Percentiles rank a stretch among this genome's conserved stretches.
phyloP scores from a whole-genome alignment of 148 eudicot genomes.

The Rhododendron ferrugineum region DNA sequence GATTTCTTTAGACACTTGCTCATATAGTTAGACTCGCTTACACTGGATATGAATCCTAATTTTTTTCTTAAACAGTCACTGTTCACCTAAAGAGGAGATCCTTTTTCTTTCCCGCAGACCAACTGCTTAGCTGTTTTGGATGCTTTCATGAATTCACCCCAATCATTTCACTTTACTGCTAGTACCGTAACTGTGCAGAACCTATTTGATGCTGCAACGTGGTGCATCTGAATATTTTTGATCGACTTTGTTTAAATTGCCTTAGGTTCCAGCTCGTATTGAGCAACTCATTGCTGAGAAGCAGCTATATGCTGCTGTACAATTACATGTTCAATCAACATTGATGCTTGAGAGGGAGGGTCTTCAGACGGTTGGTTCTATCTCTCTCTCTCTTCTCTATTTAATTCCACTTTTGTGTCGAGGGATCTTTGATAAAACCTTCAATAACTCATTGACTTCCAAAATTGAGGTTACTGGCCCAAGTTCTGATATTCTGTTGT shows the following conservation, averaged over 20 bases:
- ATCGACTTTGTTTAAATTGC: conserved; percentile 16
- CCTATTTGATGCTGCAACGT: not conserved
- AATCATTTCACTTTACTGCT: not conserved
- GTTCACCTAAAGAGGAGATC: not conserved
- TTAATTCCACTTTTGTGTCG: not conserved
- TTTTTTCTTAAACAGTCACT: not conserved
- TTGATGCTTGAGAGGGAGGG: conserved; percentile 99
- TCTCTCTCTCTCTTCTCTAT: conserved; percentile 5
- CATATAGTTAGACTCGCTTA: not conserved
- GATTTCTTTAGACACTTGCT: not conserved
- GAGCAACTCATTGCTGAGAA: conserved; percentile 86
- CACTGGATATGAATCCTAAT: not conserved
- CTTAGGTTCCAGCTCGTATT: conserved; percentile 86
- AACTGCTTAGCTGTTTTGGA: not conserved
- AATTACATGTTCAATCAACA: conserved; percentile 80
- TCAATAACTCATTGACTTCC: not conserved
- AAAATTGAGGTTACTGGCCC: not conserved
- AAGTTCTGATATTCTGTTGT: not conserved
- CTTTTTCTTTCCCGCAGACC: not conserved
- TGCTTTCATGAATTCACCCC: not conserved
- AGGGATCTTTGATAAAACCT: not conserved
- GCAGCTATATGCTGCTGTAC: conserved; percentile 96
- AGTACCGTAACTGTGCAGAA: not conserved
- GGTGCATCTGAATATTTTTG: not conserved
- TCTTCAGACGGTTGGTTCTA: conserved; percentile 80